Percentiles rank a stretch among this genome's conserved stretches.
phyloP scores from a whole-genome alignment of 106 monocot genomes.

The Iris macrosiphon region DNA sequence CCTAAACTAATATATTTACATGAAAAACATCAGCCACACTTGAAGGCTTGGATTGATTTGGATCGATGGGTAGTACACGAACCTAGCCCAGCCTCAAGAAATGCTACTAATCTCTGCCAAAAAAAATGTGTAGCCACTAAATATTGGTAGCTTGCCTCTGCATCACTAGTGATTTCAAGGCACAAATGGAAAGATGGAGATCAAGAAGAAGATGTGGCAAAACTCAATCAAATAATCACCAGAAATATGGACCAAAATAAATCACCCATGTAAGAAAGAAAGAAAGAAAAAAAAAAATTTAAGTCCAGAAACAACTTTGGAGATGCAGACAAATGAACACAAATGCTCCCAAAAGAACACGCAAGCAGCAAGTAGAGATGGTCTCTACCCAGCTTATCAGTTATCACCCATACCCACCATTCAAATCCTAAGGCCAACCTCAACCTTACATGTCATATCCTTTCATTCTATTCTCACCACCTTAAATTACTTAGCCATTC shows the following conservation, averaged over 20 bases:
- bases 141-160: neutral
- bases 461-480: conserved; percentile 12
- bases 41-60: no score
- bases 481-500: conserved; percentile 12
- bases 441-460: conserved; percentile 76
- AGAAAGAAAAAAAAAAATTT: neutral
- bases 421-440: conserved; percentile 34
- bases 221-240: no score
- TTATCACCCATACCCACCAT: conserved; percentile 44
- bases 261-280: neutral
- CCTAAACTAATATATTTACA: no score
- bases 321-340: neutral
- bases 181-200: neutral
- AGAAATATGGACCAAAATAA: neutral
- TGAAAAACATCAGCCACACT: no score
- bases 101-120: no score
- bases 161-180: neutral
- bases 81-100: no score
- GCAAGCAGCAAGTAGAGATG: conserved; percentile 12
- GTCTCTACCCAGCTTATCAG: conserved; percentile 12
- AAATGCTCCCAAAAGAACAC: neutral
- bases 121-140: no score
- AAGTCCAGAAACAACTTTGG: neutral
- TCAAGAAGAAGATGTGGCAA: no score
- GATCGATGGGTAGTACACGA: no score